These are phyloP conservation scores for Metarhizium brunneum DNA, from an alignment of 2,329 filamentous ascomycete species.

Conservation along the genomic window DNA sequence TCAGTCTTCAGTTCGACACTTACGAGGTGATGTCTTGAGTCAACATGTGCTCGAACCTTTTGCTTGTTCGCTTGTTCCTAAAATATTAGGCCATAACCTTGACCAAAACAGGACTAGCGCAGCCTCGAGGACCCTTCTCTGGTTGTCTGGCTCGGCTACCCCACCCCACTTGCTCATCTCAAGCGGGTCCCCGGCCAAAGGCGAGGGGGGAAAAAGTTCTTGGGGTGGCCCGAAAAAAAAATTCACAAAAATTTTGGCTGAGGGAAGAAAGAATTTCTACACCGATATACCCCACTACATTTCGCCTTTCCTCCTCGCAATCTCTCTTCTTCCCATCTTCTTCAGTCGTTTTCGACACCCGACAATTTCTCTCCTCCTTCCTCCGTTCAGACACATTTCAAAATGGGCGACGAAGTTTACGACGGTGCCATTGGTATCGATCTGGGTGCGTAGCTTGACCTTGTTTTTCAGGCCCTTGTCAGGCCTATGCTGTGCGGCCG, in stretches of 20 bases:
- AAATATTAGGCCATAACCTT: not conserved
- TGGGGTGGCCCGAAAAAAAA: slow-evolving; percentile 19
- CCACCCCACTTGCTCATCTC: not conserved
- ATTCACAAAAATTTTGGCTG: slow-evolving; percentile 23
- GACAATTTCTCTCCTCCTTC: slow-evolving; percentile 7
- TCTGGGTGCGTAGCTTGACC: slow-evolving; percentile 61
- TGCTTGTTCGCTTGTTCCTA: not conserved
- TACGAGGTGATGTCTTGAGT: too few species aligned
- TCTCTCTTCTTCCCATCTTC: slow-evolving; percentile 15
- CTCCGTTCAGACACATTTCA: slow-evolving; percentile 29
- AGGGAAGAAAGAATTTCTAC: slow-evolving; percentile 25
- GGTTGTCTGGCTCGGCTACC: slow-evolving; percentile 4
- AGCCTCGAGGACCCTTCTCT: slow-evolving; percentile 1
- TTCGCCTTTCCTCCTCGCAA: slow-evolving; percentile 13
- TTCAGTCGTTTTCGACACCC: slow-evolving; percentile 11
- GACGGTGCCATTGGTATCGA: slow-evolving; percentile 99
- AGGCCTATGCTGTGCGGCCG: not conserved
- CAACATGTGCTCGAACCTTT: too few species aligned
- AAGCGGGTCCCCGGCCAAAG: not conserved
- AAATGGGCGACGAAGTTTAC: slow-evolving; percentile 96
- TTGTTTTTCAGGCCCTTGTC: not conserved
- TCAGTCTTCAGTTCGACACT: too few species aligned
- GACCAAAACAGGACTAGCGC: slow-evolving; percentile 1
- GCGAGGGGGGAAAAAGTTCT: slow-evolving; percentile 23
- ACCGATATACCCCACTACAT: slow-evolving; percentile 25